These are phyloP conservation scores for Decorospora gaudefroyi DNA, from an alignment of 2,329 filamentous ascomycete species.

Conservation along the genomic window DNA sequence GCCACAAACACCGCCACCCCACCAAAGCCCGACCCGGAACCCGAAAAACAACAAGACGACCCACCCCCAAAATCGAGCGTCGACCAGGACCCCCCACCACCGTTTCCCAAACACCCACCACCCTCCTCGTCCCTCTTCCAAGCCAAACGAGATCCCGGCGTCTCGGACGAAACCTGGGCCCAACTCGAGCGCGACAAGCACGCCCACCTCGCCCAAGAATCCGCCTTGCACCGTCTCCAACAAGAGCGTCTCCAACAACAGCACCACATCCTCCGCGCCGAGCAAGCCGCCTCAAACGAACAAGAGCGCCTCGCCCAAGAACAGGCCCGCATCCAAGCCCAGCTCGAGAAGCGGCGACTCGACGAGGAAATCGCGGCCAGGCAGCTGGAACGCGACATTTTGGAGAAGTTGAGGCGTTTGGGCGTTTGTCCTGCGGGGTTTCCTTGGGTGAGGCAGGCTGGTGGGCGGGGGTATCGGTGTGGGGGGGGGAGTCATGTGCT, in stretches of 20 bases:
- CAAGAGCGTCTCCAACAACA: constrained; percentile 59
- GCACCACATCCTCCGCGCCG: constrained; percentile 34
- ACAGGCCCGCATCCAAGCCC: constrained; percentile 22
- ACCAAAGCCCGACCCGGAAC: constrained; percentile 2
- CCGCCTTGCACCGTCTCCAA: constrained; percentile 46
- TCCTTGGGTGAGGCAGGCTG: constrained; percentile 63
- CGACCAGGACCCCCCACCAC: no score
- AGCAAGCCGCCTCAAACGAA: constrained; percentile 34
- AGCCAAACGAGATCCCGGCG: constrained; percentile 46
- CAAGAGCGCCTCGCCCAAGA: constrained; percentile 29
- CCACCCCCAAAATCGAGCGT: no score
- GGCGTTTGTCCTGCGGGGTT: constrained; percentile 63
- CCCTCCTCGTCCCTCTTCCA: constrained; percentile 5
- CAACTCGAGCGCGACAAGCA: constrained; percentile 59
- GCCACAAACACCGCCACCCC: constrained; percentile 13
- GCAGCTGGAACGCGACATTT: constrained; percentile 47
- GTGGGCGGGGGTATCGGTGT: constrained; percentile 68
- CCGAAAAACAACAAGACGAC: neutral
- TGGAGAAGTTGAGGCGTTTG: constrained; percentile 56
- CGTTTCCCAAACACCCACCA: no score
- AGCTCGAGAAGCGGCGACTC: constrained; percentile 26
- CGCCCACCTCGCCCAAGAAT: constrained; percentile 37
- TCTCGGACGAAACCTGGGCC: constrained; percentile 64
- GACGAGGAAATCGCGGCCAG: constrained; percentile 49
- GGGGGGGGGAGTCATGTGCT: constrained; percentile 54